Base-by-base conservation (phyloP, 495 filamentous ascomycete genomes). In the Darksidea phi region DNA sequence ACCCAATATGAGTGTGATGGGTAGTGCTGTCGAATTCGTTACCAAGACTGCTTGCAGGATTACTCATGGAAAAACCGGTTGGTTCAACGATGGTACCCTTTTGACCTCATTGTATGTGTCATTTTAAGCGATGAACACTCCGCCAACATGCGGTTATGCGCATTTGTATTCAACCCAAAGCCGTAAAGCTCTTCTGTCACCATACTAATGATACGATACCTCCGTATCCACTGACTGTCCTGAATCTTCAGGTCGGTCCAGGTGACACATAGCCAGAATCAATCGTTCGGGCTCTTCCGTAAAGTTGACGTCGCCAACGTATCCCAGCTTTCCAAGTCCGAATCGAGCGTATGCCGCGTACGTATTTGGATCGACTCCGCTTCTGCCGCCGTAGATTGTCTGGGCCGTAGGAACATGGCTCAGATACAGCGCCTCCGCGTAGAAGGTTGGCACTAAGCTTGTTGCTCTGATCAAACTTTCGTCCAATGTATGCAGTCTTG, bases 241-340 rank as follows among this genome's bases (percentile, higher is more conserved):
- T 4, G 28, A 32, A 32, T 63, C 60, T 17, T 64, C 61, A 13
- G 61, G 55, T 10, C 53, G 23, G 46, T 67, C 65, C 20, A 67
- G 28, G 42, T 63, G 65, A 26, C 65, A 67, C 65, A 67, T 67
- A 6, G 65, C 65, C 45, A 67, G 43, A 41, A 67, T 64, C 13
- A 64, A 25, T 12, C 56, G 32, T 47, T 67, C 65, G 1, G 59
- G 45, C 43, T 67, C 65, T 36, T 67, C 65, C 10, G 34, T 56
- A 43, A 63, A 67, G 24, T 57, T 57, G 2, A 55, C 20, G 25
- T 67, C 65, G 17, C 65, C 65, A 55, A 67, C 48, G 48, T 56
- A 67, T 0, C 65, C 65, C 2, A 67, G 45, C 48, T 64, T 63
- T 13, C 65, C 65, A 6, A 67, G 52, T 7, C 54, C 65, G 6